Evolutionary conservation across 129 eudicot species (phyloP).

Genomic region (Centrapalus pauciflorus): DNA sequence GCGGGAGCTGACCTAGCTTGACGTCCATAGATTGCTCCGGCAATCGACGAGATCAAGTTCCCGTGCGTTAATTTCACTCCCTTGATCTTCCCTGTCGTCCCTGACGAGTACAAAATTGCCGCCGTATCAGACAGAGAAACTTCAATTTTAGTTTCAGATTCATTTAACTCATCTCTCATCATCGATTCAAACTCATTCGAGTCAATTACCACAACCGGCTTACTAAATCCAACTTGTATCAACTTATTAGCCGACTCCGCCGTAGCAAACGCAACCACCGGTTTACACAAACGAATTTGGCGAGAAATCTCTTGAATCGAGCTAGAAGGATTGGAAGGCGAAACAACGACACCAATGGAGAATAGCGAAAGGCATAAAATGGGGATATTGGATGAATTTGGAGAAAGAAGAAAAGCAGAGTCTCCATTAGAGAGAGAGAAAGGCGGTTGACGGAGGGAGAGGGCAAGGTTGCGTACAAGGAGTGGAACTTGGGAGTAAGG

Average conservation of each 20-base stretch:
- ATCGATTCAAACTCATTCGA: constrained; percentile 41
- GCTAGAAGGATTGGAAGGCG: constrained; percentile 50
- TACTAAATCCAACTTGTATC: constrained; percentile 1
- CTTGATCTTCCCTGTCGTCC: constrained; percentile 65
- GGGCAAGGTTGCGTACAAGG: constrained; percentile 29
- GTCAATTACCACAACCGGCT: constrained; percentile 28
- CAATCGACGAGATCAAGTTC: constrained; percentile 42
- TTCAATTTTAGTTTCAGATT: background rate
- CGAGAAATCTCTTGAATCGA: constrained; percentile 35
- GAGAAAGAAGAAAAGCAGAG: constrained; percentile 43
- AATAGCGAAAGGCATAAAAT: constrained; percentile 41
- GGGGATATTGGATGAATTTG: constrained; percentile 39
- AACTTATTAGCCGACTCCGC: constrained; percentile 24
- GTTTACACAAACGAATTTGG: constrained; percentile 34
- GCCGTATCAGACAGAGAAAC: constrained; percentile 48
- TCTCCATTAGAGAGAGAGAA: constrained; percentile 24
- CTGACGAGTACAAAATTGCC: constrained; percentile 59
- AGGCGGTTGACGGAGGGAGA: constrained; percentile 16
- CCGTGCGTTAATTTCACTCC: constrained; percentile 56
- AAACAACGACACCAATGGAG: constrained; percentile 44
- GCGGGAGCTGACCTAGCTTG: constrained; percentile 32
- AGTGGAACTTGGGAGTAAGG: constrained; percentile 25
- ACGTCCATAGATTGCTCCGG: constrained; percentile 24
- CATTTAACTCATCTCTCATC: background rate
- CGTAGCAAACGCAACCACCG: constrained; percentile 44